phyloP scores from a whole-genome alignment of 1,284 basidiomycete species.

The Cerioporus squamosus region DNA sequence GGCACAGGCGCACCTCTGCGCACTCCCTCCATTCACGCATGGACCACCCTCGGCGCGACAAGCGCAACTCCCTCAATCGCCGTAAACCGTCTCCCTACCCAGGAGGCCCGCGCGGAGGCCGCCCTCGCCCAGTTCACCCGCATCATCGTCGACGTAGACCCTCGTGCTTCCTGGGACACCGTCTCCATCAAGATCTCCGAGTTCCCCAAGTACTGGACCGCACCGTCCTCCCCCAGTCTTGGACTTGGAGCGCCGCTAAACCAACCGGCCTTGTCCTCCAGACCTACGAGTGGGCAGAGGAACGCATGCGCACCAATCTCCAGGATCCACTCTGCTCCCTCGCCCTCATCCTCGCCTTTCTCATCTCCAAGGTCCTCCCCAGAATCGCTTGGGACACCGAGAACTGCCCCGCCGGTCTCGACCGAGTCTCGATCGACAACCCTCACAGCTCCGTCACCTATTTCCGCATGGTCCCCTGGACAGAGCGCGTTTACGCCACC shows the following conservation, averaged over 20 bases:
- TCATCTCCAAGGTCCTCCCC: not conserved
- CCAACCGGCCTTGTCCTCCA: not conserved
- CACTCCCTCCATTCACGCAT: conserved; percentile 2
- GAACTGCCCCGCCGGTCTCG: too few relatives aligned
- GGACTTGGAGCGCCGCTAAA: not conserved
- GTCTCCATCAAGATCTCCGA: not conserved
- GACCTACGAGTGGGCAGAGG: not conserved
- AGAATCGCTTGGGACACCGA: not conserved
- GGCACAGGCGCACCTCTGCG: not conserved
- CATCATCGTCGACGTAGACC: not conserved
- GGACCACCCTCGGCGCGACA: not conserved
- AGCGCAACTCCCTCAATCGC: not conserved
- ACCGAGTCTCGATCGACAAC: not conserved
- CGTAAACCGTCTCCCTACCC: not conserved
- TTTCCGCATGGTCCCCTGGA: not conserved
- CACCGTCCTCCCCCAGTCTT: not conserved
- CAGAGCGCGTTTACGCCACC: not conserved
- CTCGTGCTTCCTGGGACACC: not conserved
- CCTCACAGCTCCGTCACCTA: not conserved
- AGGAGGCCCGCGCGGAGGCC: not conserved
- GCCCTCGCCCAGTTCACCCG: not conserved
- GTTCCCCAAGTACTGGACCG: conserved; percentile 1
- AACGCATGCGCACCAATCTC: not conserved
- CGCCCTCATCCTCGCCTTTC: not conserved
- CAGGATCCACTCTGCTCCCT: not conserved